phyloP scores from a whole-genome alignment of 2,329 filamentous ascomycete genomes.

The Ceratocystis colombiana region DNA sequence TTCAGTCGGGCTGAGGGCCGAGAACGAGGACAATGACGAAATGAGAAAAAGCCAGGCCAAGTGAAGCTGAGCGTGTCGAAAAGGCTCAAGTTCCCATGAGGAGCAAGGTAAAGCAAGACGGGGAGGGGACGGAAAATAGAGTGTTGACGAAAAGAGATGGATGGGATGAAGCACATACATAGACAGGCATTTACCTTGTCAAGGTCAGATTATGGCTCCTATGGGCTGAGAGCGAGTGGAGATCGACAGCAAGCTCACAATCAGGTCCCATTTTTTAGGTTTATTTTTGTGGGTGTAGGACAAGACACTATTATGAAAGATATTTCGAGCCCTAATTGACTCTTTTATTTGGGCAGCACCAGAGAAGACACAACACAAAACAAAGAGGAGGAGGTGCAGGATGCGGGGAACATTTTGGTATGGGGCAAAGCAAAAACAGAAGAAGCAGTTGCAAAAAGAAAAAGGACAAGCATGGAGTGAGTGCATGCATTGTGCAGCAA shows the following conservation, averaged over 20 bases:
- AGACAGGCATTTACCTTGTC: slow-evolving; percentile 11
- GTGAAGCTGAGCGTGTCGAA: slow-evolving; percentile 2
- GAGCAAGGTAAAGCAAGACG: not conserved
- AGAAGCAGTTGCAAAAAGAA: not conserved
- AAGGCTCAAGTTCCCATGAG: not conserved
- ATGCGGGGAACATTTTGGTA: no score
- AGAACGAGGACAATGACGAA: not conserved
- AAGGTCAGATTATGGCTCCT: not conserved
- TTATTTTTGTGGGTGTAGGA: not conserved
- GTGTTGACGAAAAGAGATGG: not conserved
- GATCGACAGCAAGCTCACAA: slow-evolving; percentile 7
- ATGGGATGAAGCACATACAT: not conserved
- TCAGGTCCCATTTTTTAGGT: not conserved
- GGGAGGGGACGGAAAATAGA: not conserved
- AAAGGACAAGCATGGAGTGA: not conserved
- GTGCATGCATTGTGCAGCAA: not conserved
- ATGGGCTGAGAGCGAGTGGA: not conserved
- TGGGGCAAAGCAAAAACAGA: not conserved
- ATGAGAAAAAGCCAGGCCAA: not conserved
- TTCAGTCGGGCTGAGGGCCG: not conserved
- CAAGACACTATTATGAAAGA: not conserved
- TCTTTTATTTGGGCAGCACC: not conserved
- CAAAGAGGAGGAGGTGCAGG: no score
- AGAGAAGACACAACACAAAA: not conserved
- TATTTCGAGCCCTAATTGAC: not conserved